phyloP scores from a whole-genome alignment of 2,329 filamentous ascomycete genomes.

The Aspergillus chevalieri region DNA sequence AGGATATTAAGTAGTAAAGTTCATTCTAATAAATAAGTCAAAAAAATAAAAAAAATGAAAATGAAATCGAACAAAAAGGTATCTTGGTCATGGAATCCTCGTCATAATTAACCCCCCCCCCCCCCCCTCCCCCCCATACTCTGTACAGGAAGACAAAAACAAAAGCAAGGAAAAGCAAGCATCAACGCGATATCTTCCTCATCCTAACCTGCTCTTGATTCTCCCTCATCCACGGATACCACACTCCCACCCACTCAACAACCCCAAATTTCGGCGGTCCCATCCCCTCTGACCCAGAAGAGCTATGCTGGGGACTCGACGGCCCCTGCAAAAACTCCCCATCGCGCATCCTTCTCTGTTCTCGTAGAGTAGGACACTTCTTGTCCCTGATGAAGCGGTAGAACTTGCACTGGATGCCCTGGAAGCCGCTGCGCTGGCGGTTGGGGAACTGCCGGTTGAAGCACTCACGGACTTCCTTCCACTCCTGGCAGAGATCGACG shows the following conservation, averaged over 20 bases:
- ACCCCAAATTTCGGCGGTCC: slow-evolving; percentile 35
- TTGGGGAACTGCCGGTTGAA: slow-evolving; percentile 41
- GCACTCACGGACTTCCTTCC: slow-evolving; percentile 40
- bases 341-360: slow-evolving; percentile 36
- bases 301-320: slow-evolving; percentile 2
- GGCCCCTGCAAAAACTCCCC: slow-evolving; percentile 34
- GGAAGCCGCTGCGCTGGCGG: slow-evolving; percentile 35
- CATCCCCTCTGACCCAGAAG: slow-evolving; percentile 6
- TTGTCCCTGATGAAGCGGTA: slow-evolving; percentile 45
- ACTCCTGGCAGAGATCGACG: slow-evolving; percentile 41
- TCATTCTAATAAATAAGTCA: background rate
- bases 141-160: background rate
- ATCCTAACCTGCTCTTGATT: slow-evolving; percentile 17
- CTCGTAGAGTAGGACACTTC: slow-evolving; percentile 39
- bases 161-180: background rate
- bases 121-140: background rate
- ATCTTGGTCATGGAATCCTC: background rate
- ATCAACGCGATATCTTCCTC: background rate
- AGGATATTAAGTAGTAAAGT: background rate
- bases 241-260: slow-evolving; percentile 32
- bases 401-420: slow-evolving; percentile 46
- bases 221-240: slow-evolving; percentile 42
- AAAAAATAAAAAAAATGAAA: background rate
- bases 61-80: background rate
- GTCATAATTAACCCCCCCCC: background rate